A percentile compares a stretch with the other conserved stretches of the same genome.
Evolutionary conservation across 495 filamentous ascomycete species (phyloP).

Genomic region (Beverwykella pulmonaria): DNA sequence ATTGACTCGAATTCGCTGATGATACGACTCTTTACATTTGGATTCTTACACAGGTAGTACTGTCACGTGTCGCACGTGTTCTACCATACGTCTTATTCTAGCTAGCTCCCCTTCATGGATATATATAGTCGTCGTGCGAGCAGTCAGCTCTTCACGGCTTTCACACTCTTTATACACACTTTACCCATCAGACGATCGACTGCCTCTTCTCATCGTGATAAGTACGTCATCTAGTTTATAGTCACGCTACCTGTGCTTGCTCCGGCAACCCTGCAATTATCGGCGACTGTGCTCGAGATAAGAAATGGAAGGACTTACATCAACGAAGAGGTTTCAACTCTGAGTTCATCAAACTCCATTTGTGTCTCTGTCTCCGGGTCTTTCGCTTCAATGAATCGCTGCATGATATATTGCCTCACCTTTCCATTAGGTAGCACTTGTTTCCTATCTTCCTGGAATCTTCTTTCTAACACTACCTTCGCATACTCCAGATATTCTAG

Average conservation of each 20-base stretch:
- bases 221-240: conserved; percentile 37
- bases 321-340: conserved; percentile 31
- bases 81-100: too few relatives aligned
- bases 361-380: conserved; percentile 33
- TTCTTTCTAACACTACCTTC: conserved; percentile 14
- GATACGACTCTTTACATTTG: conserved; percentile 4
- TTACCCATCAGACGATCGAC: too few relatives aligned
- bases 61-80: too few relatives aligned
- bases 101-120: too few relatives aligned
- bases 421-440: conserved; percentile 20
- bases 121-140: too few relatives aligned
- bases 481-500: conserved; percentile 37
- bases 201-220: too few relatives aligned
- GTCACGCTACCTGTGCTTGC: conserved; percentile 31
- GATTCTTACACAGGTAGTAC: conserved; percentile 38
- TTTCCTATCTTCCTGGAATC: conserved; percentile 22
- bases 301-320: conserved; percentile 20
- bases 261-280: conserved; percentile 11
- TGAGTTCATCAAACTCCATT: conserved; percentile 36
- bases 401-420: conserved; percentile 35
- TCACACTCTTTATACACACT: too few relatives aligned
- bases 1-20: conserved; percentile 18
- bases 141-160: too few relatives aligned
- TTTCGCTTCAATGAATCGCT: conserved; percentile 33
- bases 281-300: neutral